Base-by-base conservation (phyloP, 1,284 basidiomycete genomes). In the Cryptococcus sp. region DNA sequence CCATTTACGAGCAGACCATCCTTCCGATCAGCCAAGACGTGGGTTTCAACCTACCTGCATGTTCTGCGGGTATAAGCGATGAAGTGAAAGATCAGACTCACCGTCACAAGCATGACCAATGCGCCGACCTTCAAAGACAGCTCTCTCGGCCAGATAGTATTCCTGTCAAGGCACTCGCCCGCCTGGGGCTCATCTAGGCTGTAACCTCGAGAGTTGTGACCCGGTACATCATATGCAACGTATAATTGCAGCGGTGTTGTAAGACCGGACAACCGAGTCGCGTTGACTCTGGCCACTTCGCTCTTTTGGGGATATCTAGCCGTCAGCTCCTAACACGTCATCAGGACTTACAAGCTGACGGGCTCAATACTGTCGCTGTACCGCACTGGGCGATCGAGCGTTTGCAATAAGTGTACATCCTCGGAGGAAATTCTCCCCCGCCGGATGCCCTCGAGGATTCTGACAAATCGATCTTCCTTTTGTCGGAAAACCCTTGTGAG, bases 401-500 rank as follows among this genome's bases (percentile, higher is more conserved):
- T 40, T 22, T 50, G 43, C 20, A 76, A 52, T 0, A 68, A 15
- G 6, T 22, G 27, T 11, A 62, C 47, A n/a, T 73, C 64, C 5
- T 63, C 58, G 3, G 46, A 22, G 0, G 47, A 50, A 13, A 73
- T 52, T 0, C 11, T 3, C 0, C 75, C 76, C 13, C 61, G 55
- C 16, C 76, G 65, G 57, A 78, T 68, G n/a, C 58, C 69, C 59
- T 81, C 80, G 30, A 77, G 61, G 3, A 74, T 59, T 10, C 57
- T 53, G n/a, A 78, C 66, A 46, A 78, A 77, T 3, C n/a, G 60
- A 48, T 77, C 72, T 54, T 84, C 82, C 40, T 79, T 80, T 60
- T 85, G 83, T 47, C 83, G 75, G 73, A 94, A 97, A 7, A 97
- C 93, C 64, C 89, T 87, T 0, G 87, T 90, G 4, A 98, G 63